Evolutionary conservation across 2,329 filamentous ascomycete species (phyloP).

Genomic region (Fusarium illudens): DNA sequence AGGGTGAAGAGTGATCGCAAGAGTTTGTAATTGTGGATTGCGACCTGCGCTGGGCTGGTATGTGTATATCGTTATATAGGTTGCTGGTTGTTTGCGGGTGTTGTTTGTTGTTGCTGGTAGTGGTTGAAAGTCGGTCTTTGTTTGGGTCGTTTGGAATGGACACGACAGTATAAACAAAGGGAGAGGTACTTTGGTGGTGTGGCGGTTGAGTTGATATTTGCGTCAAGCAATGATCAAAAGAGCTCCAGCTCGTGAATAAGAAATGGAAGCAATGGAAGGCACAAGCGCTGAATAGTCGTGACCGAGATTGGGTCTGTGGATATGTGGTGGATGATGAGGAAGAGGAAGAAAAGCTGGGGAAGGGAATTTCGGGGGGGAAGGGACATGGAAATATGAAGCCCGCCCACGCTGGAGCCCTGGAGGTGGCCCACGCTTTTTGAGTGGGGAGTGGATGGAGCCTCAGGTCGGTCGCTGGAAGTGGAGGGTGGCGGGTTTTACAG

Average conservation of each 20-base stretch:
- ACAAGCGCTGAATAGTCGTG: conserved; percentile 1
- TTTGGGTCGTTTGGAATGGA: conserved; percentile 31
- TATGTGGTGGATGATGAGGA: not conserved
- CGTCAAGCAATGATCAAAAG: conserved; percentile 33
- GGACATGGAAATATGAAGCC: conserved; percentile 32
- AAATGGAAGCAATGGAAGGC: not conserved
- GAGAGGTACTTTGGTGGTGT: conserved; percentile 1
- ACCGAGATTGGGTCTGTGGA: not conserved
- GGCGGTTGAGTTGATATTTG: conserved; percentile 17
- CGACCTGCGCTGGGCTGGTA: conserved; percentile 9
- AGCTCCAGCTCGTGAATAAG: conserved; percentile 30
- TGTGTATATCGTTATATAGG: conserved; percentile 8
- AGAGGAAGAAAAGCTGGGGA: conserved; percentile 10
- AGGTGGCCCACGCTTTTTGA: conserved; percentile 3
- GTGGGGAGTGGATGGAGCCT: conserved; percentile 20
- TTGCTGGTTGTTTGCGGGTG: conserved; percentile 7
- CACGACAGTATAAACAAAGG: conserved; percentile 31
- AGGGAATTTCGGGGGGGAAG: conserved; percentile 28
- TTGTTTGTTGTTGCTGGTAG: conserved; percentile 8
- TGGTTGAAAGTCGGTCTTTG: conserved; percentile 23
- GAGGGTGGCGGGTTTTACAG: conserved; percentile 10
- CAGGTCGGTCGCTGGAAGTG: conserved; percentile 23
- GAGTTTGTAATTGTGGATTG: conserved; percentile 6
- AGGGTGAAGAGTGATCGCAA: not conserved
- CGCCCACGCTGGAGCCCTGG: conserved; percentile 1